Conservation (phyloP, 192 early-diverging fungal species). For the Backusella mclennaniae region DNA sequence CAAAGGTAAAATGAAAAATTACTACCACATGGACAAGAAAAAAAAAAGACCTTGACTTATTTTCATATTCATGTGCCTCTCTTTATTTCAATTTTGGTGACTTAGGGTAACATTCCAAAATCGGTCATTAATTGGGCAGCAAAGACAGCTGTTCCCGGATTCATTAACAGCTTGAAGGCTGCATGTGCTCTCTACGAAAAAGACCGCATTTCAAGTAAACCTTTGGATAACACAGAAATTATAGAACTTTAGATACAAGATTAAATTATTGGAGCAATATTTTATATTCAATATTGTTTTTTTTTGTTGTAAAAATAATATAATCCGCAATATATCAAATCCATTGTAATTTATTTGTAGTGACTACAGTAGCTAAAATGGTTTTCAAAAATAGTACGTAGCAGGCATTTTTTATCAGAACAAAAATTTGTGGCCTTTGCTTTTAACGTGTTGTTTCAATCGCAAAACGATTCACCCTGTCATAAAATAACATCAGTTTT, state of each 20-base stretch:
- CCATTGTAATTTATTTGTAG: neutral
- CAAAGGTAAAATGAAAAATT: slow-evolving; percentile 40
- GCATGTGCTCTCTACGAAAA: slow-evolving; percentile 23
- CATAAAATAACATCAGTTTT: neutral
- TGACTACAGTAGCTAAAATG: neutral
- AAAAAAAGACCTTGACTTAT: neutral
- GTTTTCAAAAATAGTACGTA: neutral
- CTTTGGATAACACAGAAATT: neutral
- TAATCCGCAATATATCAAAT: neutral
- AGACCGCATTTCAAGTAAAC: neutral
- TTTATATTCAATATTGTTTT: neutral
- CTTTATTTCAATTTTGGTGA: neutral
- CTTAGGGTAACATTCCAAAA: slow-evolving; percentile 36
- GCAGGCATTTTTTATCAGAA: neutral
- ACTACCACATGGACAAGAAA: neutral
- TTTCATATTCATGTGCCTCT: neutral
- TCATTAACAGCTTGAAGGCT: slow-evolving; percentile 26
- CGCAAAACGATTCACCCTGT: neutral
- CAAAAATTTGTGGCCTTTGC: neutral
- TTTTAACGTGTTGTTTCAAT: neutral
- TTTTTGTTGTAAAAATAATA: neutral
- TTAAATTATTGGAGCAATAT: neutral
- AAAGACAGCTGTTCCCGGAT: slow-evolving; percentile 37
- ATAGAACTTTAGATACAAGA: neutral
- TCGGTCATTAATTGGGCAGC: slow-evolving; percentile 43